phyloP scores from a whole-genome alignment of 2,329 filamentous ascomycete species.

The Keithomyces neogunnii region DNA sequence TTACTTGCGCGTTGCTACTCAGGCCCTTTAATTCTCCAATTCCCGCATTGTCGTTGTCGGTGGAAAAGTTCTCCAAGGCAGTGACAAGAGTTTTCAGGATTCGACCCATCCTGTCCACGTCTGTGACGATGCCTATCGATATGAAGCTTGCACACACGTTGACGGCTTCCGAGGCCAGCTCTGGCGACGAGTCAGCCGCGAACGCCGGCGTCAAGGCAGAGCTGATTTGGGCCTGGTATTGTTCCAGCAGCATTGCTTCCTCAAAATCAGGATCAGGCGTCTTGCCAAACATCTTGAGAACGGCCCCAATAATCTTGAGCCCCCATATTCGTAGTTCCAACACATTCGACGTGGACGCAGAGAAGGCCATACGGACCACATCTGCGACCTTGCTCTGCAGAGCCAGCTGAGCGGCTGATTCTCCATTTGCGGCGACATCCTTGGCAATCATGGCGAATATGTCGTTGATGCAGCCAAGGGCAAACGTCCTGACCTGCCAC shows the following conservation, averaged over 20 bases:
- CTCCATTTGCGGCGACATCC: constrained; percentile 68
- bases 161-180: constrained; percentile 89
- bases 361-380: constrained; percentile 94
- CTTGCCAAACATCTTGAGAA: constrained; percentile 93
- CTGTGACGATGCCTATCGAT: constrained; percentile 91
- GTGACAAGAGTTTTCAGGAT: constrained; percentile 90
- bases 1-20: constrained; percentile 92
- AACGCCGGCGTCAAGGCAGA: constrained; percentile 95
- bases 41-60: constrained; percentile 68
- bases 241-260: constrained; percentile 92
- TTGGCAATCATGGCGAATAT: constrained; percentile 72
- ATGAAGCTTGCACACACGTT: constrained; percentile 98
- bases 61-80: constrained; percentile 85
- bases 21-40: constrained; percentile 91
- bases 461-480: constrained; percentile 80
- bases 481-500: constrained; percentile 94
- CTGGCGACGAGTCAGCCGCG: constrained; percentile 88
- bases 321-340: constrained; percentile 85
- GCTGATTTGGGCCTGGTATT: constrained; percentile 97
- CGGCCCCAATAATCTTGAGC: constrained; percentile 84
- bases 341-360: constrained; percentile 88
- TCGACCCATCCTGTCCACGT: constrained; percentile 96
- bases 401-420: constrained; percentile 67
- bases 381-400: constrained; percentile 81
- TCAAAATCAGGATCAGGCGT: constrained; percentile 94